Evolutionary conservation across 495 filamentous ascomycete genomes (phyloP).

Genomic region (Aspergillus cristatus): DNA sequence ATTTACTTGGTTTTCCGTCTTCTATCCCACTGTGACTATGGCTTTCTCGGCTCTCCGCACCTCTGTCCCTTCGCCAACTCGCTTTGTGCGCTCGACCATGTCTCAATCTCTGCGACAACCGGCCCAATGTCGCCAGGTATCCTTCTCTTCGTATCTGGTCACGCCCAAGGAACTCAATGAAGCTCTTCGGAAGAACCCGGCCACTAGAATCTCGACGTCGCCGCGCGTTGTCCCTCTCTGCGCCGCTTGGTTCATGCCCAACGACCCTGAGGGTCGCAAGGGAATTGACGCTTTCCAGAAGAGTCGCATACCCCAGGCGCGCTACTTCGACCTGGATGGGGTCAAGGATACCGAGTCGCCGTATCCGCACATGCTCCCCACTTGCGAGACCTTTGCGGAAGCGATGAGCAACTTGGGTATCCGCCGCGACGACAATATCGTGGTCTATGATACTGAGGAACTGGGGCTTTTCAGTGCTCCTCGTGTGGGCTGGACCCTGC

Average conservation of each 20-base stretch:
- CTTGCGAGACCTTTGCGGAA: conserved; percentile 64
- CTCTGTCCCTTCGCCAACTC: conserved; percentile 18
- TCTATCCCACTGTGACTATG: conserved; percentile 23
- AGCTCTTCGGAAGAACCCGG: conserved; percentile 68
- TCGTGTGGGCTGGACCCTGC: conserved; percentile 85
- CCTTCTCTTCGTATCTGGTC: conserved; percentile 73
- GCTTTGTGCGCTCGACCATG: conserved; percentile 28
- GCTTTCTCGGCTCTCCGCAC: conserved; percentile 28
- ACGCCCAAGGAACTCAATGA: conserved; percentile 71
- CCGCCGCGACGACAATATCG: conserved; percentile 72
- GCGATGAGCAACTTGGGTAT: conserved; percentile 88
- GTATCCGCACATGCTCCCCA: conserved; percentile 96
- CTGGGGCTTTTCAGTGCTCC: conserved; percentile 90
- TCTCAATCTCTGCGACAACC: conserved; percentile 17
- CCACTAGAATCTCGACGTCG: conserved; percentile 62
- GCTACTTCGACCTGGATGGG: conserved; percentile 95
- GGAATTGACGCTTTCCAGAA: conserved; percentile 68
- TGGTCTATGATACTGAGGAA: conserved; percentile 86
- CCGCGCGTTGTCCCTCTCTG: conserved; percentile 81
- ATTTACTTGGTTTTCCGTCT: conserved; percentile 1
- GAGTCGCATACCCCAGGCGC: conserved; percentile 70
- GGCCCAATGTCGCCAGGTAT: conserved; percentile 30
- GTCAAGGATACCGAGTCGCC: conserved; percentile 78
- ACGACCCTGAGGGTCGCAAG: conserved; percentile 64
- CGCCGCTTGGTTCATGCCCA: conserved; percentile 93